Evolutionary conservation across 257 asterid genomes (phyloP).

Genomic region (Solanum corneliomulleri): DNA sequence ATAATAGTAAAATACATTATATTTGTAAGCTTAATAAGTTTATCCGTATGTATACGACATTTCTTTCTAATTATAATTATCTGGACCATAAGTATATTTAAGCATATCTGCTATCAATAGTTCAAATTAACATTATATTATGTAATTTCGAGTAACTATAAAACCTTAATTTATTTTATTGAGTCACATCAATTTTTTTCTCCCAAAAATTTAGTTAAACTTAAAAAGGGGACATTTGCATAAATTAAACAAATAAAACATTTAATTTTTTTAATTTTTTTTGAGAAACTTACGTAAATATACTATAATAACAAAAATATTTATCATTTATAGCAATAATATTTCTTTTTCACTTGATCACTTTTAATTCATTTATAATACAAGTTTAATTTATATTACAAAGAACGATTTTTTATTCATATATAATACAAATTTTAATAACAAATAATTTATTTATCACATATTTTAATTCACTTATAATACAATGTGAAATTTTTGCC

Average conservation of each 20-base stretch:
- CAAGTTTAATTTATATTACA: too few species aligned
- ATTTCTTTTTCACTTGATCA: too few species aligned
- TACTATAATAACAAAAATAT: too few species aligned
- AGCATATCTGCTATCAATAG: neutral
- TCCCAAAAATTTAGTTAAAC: neutral
- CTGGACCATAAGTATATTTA: accelerated
- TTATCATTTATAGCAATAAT: too few species aligned
- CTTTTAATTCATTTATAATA: too few species aligned
- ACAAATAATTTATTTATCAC: too few species aligned
- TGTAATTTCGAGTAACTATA: neutral
- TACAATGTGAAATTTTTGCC: too few species aligned
- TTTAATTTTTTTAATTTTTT: neutral
- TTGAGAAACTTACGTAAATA: too few species aligned
- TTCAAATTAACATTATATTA: neutral
- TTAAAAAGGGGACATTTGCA: neutral
- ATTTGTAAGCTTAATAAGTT: neutral
- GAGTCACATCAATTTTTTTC: neutral
- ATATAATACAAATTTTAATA: too few species aligned
- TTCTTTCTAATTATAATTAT: neutral
- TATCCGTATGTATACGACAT: neutral
- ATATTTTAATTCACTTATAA: too few species aligned
- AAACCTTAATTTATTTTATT: neutral
- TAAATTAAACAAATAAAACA: neutral
- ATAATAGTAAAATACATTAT: neutral
- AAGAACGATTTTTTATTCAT: too few species aligned